These are phyloP conservation scores for Diaporthe nobilis DNA, from an alignment of 2,329 filamentous ascomycete species.

Conservation along the genomic window DNA sequence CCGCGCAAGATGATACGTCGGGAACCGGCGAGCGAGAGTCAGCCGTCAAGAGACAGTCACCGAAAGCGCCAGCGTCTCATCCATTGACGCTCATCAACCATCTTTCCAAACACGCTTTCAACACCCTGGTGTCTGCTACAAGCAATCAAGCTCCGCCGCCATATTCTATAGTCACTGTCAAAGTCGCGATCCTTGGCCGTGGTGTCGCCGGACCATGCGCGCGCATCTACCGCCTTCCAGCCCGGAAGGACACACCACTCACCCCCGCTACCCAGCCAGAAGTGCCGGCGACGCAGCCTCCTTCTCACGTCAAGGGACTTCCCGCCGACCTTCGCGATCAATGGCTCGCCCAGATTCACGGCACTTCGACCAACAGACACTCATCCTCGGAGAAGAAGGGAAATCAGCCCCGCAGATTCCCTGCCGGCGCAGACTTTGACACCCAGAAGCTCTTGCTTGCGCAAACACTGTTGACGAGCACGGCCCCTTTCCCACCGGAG, in stretches of 20 bases:
- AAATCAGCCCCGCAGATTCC: slow-evolving; percentile 47
- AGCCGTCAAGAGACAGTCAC: neutral
- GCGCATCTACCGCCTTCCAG: slow-evolving; percentile 89
- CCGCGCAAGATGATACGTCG: slow-evolving; percentile 35
- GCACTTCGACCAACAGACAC: slow-evolving; percentile 44
- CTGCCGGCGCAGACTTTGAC: slow-evolving; percentile 50
- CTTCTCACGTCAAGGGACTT: slow-evolving; percentile 47
- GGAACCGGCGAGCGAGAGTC: slow-evolving; percentile 31
- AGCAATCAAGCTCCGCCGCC: slow-evolving; percentile 50
- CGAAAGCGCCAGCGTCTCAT: slow-evolving; percentile 30
- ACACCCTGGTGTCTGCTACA: slow-evolving; percentile 44
- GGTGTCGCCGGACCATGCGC: slow-evolving; percentile 81
- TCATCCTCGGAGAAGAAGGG: slow-evolving; percentile 44
- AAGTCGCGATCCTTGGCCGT: slow-evolving; percentile 76
- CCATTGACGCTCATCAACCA: slow-evolving; percentile 52
- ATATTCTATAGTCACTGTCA: slow-evolving; percentile 70
- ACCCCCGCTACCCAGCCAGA: slow-evolving; percentile 55
- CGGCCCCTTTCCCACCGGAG: slow-evolving; percentile 52
- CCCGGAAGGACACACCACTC: slow-evolving; percentile 43
- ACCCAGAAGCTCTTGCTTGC: slow-evolving; percentile 61
- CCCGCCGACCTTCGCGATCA: slow-evolving; percentile 70
- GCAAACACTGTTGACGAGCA: slow-evolving; percentile 61
- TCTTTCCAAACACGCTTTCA: slow-evolving; percentile 55
- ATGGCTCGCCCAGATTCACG: slow-evolving; percentile 71
- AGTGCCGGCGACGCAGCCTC: slow-evolving; percentile 61